Percentiles rank a stretch among this genome's conserved stretches.
Evolutionary conservation across 257 asterid genomes (phyloP).

Genomic region (Petrea volubilis): DNA sequence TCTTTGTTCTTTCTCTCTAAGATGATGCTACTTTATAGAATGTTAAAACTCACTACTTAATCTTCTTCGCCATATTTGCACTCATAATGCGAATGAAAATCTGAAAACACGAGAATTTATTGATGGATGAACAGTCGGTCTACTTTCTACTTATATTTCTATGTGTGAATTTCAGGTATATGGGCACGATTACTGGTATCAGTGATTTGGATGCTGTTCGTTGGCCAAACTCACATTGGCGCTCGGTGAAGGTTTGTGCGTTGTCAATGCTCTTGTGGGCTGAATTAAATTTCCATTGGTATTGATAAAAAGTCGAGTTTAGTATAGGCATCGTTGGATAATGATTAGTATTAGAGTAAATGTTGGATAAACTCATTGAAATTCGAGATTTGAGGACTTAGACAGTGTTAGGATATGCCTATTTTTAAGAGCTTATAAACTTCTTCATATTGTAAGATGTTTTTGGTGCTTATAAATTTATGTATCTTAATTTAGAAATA

Average conservation of each 20-base stretch:
- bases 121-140: neutral
- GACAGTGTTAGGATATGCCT: too few relatives aligned
- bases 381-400: neutral
- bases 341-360: neutral
- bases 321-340: neutral
- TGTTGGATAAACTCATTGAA: neutral
- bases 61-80: neutral
- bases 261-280: slow-evolving; percentile 1
- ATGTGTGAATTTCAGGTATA: slow-evolving; percentile 56
- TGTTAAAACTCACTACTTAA: neutral
- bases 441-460: too few relatives aligned
- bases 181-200: slow-evolving; percentile 89
- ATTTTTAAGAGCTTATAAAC: too few relatives aligned
- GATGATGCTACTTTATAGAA: neutral
- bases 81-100: slow-evolving; percentile 1
- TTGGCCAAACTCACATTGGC: slow-evolving; percentile 91
- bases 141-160: slow-evolving; percentile 2
- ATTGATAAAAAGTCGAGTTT: neutral
- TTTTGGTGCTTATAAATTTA: too few relatives aligned
- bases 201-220: slow-evolving; percentile 81
- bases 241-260: slow-evolving; percentile 74
- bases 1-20: neutral
- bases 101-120: neutral
- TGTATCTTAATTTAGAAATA: too few relatives aligned
- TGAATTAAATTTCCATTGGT: neutral